phyloP scores from a whole-genome alignment of 148 eudicot genomes.

The Chenopodium berlandieri region DNA sequence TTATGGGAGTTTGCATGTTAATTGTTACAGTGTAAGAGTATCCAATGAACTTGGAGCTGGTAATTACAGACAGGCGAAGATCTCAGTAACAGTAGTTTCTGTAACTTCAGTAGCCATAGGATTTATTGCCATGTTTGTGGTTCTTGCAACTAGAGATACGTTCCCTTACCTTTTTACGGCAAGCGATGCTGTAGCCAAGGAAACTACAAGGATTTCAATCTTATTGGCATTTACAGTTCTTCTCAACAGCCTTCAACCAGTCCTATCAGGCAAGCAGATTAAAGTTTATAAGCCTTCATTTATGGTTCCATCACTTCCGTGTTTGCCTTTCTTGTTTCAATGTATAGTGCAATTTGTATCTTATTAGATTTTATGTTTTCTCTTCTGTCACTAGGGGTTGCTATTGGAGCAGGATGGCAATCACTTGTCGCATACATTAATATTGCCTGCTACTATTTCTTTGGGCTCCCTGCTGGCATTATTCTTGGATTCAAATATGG shows the following conservation, averaged over 20 bases:
- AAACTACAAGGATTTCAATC: constrained; percentile 52
- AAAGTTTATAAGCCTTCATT: neutral
- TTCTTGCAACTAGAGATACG: constrained; percentile 51
- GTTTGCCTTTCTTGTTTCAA: neutral
- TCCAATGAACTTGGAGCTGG: constrained; percentile 85
- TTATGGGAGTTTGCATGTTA: neutral
- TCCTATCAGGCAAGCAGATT: constrained; percentile 50
- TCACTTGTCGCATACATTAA: constrained; percentile 70
- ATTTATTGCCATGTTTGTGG: constrained; percentile 40
- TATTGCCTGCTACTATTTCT: constrained; percentile 66
- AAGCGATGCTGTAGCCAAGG: constrained; percentile 58
- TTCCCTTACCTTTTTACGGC: constrained; percentile 71
- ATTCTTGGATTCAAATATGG: constrained; percentile 58
- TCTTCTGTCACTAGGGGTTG: constrained; percentile 50
- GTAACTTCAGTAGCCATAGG: constrained; percentile 58
- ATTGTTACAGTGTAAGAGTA: constrained; percentile 58
- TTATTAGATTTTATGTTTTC: neutral
- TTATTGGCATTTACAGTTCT: constrained; percentile 56
- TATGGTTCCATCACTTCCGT: neutral
- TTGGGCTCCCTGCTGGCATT: constrained; percentile 79
- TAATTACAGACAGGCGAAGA: constrained; percentile 54
- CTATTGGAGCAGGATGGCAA: constrained; percentile 96
- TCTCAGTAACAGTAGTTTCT: constrained; percentile 62
- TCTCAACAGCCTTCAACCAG: constrained; percentile 69
- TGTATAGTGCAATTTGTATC: neutral